Evolutionary conservation across 495 filamentous ascomycete genomes (phyloP), one percentile per base, ranked within the genome.

Genomic region (Penicillium alfredii): DNA sequence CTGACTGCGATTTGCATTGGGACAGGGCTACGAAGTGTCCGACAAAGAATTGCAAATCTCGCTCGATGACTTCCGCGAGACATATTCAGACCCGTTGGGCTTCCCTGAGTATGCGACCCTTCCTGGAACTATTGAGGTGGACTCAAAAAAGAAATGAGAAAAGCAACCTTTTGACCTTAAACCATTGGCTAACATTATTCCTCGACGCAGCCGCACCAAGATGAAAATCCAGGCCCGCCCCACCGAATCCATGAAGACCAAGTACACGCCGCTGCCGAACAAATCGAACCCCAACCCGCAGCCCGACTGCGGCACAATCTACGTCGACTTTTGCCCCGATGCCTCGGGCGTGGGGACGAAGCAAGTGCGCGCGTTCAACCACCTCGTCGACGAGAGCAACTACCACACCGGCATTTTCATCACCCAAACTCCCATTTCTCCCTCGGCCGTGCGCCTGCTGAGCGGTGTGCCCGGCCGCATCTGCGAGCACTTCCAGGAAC

Each of bases 401-500:
- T 87, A 80, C 72, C 77, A 84, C 65, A 88, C 83, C 14, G 93
- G 92, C 43, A 85, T 98, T 51, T 79, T 95, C 44, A 76, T 98
- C 40, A 86, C 86, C 16, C 73, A 78, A 47, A 80, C 78, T n/a
- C 69, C 84, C 15, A 82, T 94, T 38, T 89, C 87, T 0, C 71
- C 86, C 4, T 81, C 88, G 16, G 92, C 88, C 24, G 56, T 72
- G 19, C 66, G 68, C 36, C 57, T 69, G 28, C 74, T 93, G 53
- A 90, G 86, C 62, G 77, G 86, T 49, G 78, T 94, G 45, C 80
- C 83, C 73, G 46, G 51, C 76, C 84, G 62, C 24, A 77, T 84
- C 50, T 84, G 95, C 52, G 92, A 98, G 71, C 83, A 84, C 49
- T 98, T 97, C 73, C 72, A 88, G 41, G 93, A 98, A 67, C 81